A percentile compares a stretch with the other conserved stretches of the same genome.
Conservation (phyloP, 2,329 filamentous ascomycete genomes). For the Fusarium solani-melongenae region DNA sequence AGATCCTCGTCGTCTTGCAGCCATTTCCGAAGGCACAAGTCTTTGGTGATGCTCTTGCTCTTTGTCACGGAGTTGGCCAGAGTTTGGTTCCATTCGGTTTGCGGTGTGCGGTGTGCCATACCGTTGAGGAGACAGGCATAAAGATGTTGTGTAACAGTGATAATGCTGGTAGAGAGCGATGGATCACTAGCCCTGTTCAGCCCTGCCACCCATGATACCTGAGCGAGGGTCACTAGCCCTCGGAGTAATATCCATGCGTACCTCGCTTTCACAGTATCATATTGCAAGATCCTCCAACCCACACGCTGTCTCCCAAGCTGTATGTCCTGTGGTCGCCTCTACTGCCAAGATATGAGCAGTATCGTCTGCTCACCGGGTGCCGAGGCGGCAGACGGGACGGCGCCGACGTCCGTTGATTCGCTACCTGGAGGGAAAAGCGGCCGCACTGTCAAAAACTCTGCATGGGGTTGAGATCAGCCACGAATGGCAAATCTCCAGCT, state of each 20-base stretch:
- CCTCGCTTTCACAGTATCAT: no score
- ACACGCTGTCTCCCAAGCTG: no score
- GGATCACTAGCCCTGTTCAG: neutral
- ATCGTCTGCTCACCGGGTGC: neutral
- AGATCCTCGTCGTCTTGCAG: neutral
- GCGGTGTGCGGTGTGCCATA: neutral
- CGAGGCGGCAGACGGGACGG: no score
- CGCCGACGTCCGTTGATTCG: neutral
- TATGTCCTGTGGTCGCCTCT: no score
- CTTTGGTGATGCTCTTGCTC: neutral
- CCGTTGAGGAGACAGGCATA: neutral
- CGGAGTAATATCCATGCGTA: no score
- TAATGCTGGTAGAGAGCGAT: neutral
- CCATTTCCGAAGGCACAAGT: neutral
- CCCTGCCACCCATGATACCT: neutral
- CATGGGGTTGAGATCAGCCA: neutral
- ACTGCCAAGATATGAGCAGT: neutral
- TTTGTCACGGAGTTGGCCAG: neutral
- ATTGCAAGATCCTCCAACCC: no score
- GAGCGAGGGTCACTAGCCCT: no score
- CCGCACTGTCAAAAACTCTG: neutral
- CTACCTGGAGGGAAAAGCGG: neutral
- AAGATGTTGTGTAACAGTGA: neutral
- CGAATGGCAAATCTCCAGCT: no score
- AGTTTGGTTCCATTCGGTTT: neutral